Evolutionary conservation across 202 grass and related monocot genomes (phyloP).

Genomic region (Brachypodium distachyon): DNA sequence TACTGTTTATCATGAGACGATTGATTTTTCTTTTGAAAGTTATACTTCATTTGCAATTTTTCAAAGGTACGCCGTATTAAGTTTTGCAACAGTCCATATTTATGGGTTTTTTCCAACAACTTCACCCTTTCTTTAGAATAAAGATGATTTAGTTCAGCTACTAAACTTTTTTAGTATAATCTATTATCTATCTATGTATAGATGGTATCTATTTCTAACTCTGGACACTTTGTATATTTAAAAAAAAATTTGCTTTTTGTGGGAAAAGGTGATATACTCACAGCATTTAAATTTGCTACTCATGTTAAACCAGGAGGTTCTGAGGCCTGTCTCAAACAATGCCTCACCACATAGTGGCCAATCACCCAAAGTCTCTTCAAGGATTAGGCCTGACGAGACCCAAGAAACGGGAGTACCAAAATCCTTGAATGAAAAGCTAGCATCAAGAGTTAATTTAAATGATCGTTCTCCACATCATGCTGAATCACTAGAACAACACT

Average conservation of each 20-base stretch:
- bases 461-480: conserved; percentile 17
- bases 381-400: conserved; percentile 28
- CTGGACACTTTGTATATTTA: neutral
- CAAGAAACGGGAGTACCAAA: conserved; percentile 37
- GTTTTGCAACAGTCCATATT: neutral
- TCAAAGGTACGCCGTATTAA: neutral
- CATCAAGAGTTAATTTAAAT: conserved; percentile 8
- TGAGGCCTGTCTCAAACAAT: conserved; percentile 31
- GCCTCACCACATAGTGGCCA: conserved; percentile 26
- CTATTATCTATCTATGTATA: neutral
- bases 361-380: conserved; percentile 33
- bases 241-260: neutral
- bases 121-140: neutral
- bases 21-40: neutral
- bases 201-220: conserved; percentile 9
- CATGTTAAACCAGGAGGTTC: conserved; percentile 33
- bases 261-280: neutral
- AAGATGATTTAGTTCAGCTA: neutral
- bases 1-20: neutral
- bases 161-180: neutral
- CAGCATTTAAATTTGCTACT: conserved; percentile 11
- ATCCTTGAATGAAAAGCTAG: conserved; percentile 38
- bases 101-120: neutral
- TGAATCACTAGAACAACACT: conserved; percentile 6
- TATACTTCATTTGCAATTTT: neutral